Base-by-base conservation (phyloP, 208 protist genomes). In the Crithidia fasciculata region DNA sequence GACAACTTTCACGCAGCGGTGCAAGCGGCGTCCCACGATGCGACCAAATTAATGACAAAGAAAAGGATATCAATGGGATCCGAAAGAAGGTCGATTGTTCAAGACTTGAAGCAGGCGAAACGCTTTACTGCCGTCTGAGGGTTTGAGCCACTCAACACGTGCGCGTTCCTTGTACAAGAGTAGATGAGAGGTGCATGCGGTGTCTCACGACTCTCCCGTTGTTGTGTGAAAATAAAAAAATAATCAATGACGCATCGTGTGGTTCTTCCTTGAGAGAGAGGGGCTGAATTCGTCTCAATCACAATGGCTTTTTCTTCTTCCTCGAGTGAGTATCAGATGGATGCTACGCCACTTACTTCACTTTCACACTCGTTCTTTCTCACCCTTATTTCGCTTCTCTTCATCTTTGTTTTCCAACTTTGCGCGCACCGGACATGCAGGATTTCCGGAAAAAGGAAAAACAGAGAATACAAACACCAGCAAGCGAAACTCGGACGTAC, bases 391-490 rank as follows among this genome's bases (percentile, higher is more conserved):
- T 55, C 54, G 7, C 7, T 59, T 59, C 68, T 73, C 65, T 68
- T 40, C 13, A 61, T 64, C 64, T 79, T 69, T 68, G 64, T 60
- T 70, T 55, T 28, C 1, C 1, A 28, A 28, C 28, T 28, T 28
- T 28, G 28, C 28, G 28, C 28, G 28, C 28, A 28, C 28, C 36
- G 28, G 18, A 70, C 9, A 49, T 10, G 61, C 8, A 49, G 45
- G 8, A 37, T 58, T 19, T 8, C 19, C 40, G 57, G 13, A 59
- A 56, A 57, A 15, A 69, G 8, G 8, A 49, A 49, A 13, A 75
- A 81, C 45, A 41, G 41, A 37, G 57, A 39, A 44, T 72, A 60
- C 43, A 72, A 78, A 62, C 8, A 68, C n/a, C 49, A 72, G 39
- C 66, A 64, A 37, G 28, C 28, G 28, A 28, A 28, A 28, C 28